Conservation (phyloP, 352 stramenopile species). For the Sclerospora graminicola region DNA sequence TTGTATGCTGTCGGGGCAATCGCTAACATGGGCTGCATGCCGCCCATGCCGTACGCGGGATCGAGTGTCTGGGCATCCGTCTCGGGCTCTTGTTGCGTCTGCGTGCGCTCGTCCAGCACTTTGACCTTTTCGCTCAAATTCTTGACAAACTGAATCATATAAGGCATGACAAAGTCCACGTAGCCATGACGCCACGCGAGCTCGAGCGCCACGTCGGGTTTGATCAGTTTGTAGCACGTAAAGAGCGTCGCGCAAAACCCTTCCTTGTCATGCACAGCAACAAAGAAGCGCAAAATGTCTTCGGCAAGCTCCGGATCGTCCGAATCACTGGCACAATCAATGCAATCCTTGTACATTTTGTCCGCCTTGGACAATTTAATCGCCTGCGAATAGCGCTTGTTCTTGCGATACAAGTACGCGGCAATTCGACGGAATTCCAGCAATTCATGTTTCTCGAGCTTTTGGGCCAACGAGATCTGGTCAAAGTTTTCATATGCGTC, state of each 20-base stretch:
- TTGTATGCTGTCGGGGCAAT: conserved; percentile 81
- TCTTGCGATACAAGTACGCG: conserved; percentile 98
- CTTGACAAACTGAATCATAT: conserved; percentile 99
- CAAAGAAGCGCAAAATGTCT: conserved; percentile 98
- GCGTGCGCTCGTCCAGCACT: conserved; percentile 86
- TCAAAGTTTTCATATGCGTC: conserved; percentile 99
- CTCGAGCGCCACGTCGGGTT: conserved; percentile 98
- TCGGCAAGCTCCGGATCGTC: conserved; percentile 93
- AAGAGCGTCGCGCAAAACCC: conserved; percentile 98
- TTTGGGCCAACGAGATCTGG: conserved; percentile 96
- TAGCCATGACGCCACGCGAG: conserved; percentile 98
- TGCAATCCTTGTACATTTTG: conserved; percentile 99
- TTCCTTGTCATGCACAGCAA: conserved; percentile 98
- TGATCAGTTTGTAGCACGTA: conserved; percentile 98
- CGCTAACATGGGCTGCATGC: conserved; percentile 69
- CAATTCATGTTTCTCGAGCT: conserved; percentile 98
- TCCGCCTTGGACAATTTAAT: conserved; percentile 99
- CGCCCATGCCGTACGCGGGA: conserved; percentile 63
- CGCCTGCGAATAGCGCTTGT: conserved; percentile 97
- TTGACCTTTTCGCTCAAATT: conserved; percentile 94
- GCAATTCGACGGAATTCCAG: conserved; percentile 99
- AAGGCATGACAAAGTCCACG: conserved; percentile 98
- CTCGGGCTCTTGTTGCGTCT: conserved; percentile 64
- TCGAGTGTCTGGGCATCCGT: conserved; percentile 46
- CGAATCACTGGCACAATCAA: conserved; percentile 97